Evolutionary conservation across 2,329 filamentous ascomycete genomes (phyloP), one percentile per base, ranked within the genome.

Genomic region (Tolypocladium guangdongense): DNA sequence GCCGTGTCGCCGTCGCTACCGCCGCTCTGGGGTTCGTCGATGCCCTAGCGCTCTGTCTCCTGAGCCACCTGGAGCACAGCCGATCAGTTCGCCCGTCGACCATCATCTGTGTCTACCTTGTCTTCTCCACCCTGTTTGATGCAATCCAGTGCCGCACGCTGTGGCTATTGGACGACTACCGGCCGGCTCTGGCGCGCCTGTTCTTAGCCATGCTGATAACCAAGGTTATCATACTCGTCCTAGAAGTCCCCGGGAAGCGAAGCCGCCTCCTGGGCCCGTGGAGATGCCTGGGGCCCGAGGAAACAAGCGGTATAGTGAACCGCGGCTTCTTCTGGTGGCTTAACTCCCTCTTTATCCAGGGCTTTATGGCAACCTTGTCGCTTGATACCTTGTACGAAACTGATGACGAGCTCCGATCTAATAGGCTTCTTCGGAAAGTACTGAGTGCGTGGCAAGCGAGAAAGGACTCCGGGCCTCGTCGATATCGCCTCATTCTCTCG

Each of bases 1-100:
- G 7, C 3, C 32, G 22, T n/a, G 33, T 43, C 14, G 12, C 52
- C 20, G 14, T 52, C 36, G 47, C 63, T 2, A 55, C 60, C 20
- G 41, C 63, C 0, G 51, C 55, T 0, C 56, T 74, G 14, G 66
- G 64, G 3, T 56, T 65, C 8, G 51, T 64, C 14, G 60, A 60
- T 16, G 57, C 61, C 7, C 22, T 66, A 11, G 54, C 55, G 14
- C 52, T 68, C 30, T 49, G 54, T 3, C 43, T 59, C 0, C 56
- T 70, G 12, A 67, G 65, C 1, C 67, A 63, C 49, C 18, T 56
- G 2, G 66, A 69, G 49, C 68, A 71, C 51, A 52, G 51, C 59
- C 69, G 57, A 35, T 64, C 67, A 4, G 61, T 64, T 0, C 60
- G 70, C 2, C 73, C 73, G 0, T 75, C 73, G 0, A 60, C 68